These are phyloP conservation scores for Aspergillus ochraceoroseus DNA, from an alignment of 2,329 filamentous ascomycete genomes.

Conservation along the genomic window DNA sequence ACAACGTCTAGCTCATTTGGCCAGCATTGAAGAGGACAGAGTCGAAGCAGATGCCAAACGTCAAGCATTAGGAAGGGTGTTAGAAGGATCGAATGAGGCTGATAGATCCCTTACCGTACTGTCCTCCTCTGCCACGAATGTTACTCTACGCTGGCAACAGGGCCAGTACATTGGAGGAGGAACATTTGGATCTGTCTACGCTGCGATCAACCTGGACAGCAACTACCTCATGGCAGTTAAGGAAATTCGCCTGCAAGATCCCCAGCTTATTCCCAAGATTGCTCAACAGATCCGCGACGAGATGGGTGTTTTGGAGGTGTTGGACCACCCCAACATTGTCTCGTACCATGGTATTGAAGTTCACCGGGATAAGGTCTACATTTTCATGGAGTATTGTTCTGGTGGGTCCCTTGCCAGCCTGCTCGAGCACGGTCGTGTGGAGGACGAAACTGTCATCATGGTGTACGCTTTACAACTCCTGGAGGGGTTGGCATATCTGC, in stretches of 20 bases:
- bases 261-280: slow-evolving; percentile 89
- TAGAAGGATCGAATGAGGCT: slow-evolving; percentile 92
- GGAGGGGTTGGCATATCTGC: slow-evolving; percentile 88
- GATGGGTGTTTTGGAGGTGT: slow-evolving; percentile 90
- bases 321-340: slow-evolving; percentile 96
- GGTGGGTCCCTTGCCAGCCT: slow-evolving; percentile 86
- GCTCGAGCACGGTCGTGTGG: slow-evolving; percentile 91
- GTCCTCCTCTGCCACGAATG: slow-evolving; percentile 89
- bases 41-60: slow-evolving; percentile 77
- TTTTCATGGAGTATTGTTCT: slow-evolving; percentile 99
- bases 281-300: slow-evolving; percentile 92
- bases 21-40: slow-evolving; percentile 70
- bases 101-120: slow-evolving; percentile 91
- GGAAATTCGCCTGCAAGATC: slow-evolving; percentile 94
- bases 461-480: slow-evolving; percentile 92
- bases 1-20: slow-evolving; percentile 68
- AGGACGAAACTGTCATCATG: slow-evolving; percentile 96
- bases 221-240: slow-evolving; percentile 98
- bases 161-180: slow-evolving; percentile 97
- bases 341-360: slow-evolving; percentile 98
- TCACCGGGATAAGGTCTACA: slow-evolving; percentile 98
- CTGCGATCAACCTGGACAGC: slow-evolving; percentile 93
- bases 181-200: slow-evolving; percentile 95
- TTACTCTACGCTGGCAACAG: slow-evolving; percentile 95
- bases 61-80: slow-evolving; percentile 79